Conservation (phyloP, 1,139 yeast species). For the Suhomyces kunorum region DNA sequence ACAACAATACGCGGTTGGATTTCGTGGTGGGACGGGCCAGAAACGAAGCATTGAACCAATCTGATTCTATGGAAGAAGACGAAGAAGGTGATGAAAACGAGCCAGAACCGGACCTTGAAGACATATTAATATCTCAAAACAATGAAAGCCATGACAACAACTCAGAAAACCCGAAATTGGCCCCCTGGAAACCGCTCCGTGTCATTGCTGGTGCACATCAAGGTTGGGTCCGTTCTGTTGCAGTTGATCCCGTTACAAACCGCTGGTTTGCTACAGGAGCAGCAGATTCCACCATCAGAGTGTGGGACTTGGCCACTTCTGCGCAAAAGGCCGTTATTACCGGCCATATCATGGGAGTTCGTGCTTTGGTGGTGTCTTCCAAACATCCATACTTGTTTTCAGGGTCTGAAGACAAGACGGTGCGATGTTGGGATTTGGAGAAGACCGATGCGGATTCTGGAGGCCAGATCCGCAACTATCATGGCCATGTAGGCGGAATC, state of each 20-base stretch:
- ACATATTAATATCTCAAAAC: too few relatives aligned
- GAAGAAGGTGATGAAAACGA: constrained; percentile 1
- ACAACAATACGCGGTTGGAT: constrained; percentile 32
- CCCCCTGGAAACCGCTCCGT: constrained; percentile 63
- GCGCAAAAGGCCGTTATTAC: constrained; percentile 72
- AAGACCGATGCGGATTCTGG: constrained; percentile 63
- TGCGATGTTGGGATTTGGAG: constrained; percentile 97
- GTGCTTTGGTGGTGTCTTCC: constrained; percentile 71
- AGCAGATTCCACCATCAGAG: constrained; percentile 81
- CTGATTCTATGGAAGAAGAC: constrained; percentile 5
- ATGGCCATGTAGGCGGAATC: constrained; percentile 92
- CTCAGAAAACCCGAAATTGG: neutral
- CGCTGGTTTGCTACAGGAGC: constrained; percentile 93
- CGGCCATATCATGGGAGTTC: constrained; percentile 89
- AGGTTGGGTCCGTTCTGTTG: constrained; percentile 86
- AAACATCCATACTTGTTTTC: constrained; percentile 87
- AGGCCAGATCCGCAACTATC: constrained; percentile 73
- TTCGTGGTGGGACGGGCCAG: constrained; percentile 17
- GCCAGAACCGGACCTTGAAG: neutral
- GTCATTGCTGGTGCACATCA: constrained; percentile 82
- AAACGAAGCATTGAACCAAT: neutral
- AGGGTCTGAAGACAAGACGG: constrained; percentile 91
- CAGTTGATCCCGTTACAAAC: constrained; percentile 79
- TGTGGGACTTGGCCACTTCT: constrained; percentile 87
- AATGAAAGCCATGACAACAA: neutral